Percentiles rank a stretch among this genome's conserved stretches.
These are phyloP conservation scores for Melampsora americana DNA, from an alignment of 1,284 basidiomycete species.

Conservation along the genomic window DNA sequence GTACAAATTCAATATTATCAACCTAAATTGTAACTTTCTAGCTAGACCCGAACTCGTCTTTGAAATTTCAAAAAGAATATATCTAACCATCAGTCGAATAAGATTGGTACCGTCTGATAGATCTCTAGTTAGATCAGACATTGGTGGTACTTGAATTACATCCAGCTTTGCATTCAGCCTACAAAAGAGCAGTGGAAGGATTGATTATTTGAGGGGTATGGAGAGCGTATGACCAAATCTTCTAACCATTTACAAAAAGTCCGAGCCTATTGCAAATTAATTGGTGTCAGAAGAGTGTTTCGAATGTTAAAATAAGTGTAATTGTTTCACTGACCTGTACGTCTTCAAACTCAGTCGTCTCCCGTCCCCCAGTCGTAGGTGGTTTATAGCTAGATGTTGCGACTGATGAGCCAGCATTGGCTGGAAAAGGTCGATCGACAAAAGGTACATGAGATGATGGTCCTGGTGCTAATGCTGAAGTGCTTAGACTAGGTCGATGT, in stretches of 20 bases:
- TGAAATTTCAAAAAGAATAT: background rate
- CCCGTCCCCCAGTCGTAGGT: constrained; percentile 28
- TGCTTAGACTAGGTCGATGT: constrained; percentile 30
- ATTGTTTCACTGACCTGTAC: constrained; percentile 61
- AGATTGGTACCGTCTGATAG: constrained; percentile 90
- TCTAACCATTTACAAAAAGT: constrained; percentile 82
- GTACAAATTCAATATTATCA: background rate
- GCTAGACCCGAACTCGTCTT: too few species aligned
- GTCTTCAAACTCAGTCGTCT: constrained; percentile 53
- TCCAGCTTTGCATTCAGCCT: constrained; percentile 95
- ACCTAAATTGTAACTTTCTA: background rate
- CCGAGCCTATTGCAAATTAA: constrained; percentile 46
- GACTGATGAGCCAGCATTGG: constrained; percentile 31
- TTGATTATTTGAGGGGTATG: background rate
- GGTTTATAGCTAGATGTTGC: constrained; percentile 41
- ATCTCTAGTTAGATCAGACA: constrained; percentile 83
- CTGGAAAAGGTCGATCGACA: constrained; percentile 38
- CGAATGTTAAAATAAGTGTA: background rate
- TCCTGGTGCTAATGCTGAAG: constrained; percentile 13
- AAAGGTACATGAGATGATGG: constrained; percentile 13
- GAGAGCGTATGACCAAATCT: background rate
- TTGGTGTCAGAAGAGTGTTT: background rate
- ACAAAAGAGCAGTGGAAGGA: background rate
- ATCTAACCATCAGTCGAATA: constrained; percentile 61
- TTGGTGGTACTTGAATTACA: constrained; percentile 75